Base-by-base conservation (phyloP, 2,329 filamentous ascomycete genomes). In the Myriosclerotinia curreyana region DNA sequence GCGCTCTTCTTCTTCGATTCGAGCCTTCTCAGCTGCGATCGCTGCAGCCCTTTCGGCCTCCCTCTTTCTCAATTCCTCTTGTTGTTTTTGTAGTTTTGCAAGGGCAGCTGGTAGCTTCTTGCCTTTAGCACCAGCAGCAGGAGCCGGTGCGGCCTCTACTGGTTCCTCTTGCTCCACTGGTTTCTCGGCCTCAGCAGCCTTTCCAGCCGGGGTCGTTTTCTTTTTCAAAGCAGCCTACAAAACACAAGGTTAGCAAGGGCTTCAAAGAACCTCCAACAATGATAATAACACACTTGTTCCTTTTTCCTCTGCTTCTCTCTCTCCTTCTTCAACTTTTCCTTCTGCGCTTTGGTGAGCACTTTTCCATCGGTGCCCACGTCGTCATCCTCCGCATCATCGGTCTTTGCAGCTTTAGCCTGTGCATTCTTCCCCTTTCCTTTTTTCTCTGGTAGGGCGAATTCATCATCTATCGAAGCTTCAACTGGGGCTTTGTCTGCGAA, bases 251-350 rank as follows among this genome's bases (percentile, higher is more conserved):
- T 52, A 66, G 64, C 62, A 59, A 60, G 42, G 49, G 44, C 61
- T 28, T 36, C 46, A 63, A n/a, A 22, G 38, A n/a, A 52, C 42
- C 22, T 25, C 42, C 34, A 59, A 20, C 1, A 11, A 48, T 31
- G 40, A 15, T 52, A 59, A 48, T 4, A 12, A 75, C 81, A 65
- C 76, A 95, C 92, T 85, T 98, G 90, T 78, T 99, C 95, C 86
- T 93, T 99, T 81, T 99, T 99, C 70, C 93, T 85, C 80, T 95
- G 91, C 86, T 99, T 99, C 81, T 99, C 95, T 67, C 92, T 87
- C 81, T 99, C 95, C 80, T 97, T 99, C 84, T 94, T 98, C 74
- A 94, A 83, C 79, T 92, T 96, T 77, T 99, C 95, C 81, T 99
- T 99, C 80, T 99, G 93, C 65, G 96, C 95, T 85, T 98, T 99